Percentiles rank a stretch among this genome's conserved stretches.
Conservation (phyloP, 495 filamentous ascomycete species). For the Patellaria atrata region DNA sequence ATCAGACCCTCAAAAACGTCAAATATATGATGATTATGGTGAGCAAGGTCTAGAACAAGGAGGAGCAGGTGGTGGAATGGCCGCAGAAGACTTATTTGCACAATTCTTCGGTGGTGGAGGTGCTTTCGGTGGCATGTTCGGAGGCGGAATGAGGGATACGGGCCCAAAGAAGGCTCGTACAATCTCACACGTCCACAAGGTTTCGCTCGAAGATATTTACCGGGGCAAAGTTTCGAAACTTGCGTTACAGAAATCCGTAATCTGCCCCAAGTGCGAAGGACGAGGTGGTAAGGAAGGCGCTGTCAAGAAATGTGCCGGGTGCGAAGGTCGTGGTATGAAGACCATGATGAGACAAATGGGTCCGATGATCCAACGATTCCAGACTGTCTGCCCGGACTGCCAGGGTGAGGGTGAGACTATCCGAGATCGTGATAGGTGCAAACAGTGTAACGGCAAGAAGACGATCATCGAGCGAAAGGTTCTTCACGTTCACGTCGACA, state of each 20-base stretch:
- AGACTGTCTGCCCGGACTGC: slow-evolving; percentile 97
- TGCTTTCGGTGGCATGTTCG: slow-evolving; percentile 72
- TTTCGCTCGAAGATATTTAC: slow-evolving; percentile 96
- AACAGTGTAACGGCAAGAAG: slow-evolving; percentile 90
- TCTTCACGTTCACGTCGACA: slow-evolving; percentile 93
- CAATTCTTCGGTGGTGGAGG: slow-evolving; percentile 92
- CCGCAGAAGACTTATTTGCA: slow-evolving; percentile 89
- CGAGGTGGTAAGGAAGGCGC: slow-evolving; percentile 95
- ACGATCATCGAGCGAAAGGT: slow-evolving; percentile 95
- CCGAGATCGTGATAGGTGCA: slow-evolving; percentile 91
- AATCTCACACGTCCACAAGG: slow-evolving; percentile 96
- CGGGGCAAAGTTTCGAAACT: slow-evolving; percentile 94
- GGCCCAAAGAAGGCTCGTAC: slow-evolving; percentile 89
- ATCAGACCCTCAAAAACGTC: slow-evolving; percentile 79
- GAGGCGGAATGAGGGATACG: slow-evolving; percentile 59
- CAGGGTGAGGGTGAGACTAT: slow-evolving; percentile 94
- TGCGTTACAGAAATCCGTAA: slow-evolving; percentile 91
- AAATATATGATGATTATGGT: slow-evolving; percentile 91
- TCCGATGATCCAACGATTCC: slow-evolving; percentile 99
- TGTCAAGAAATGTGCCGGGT: slow-evolving; percentile 78
- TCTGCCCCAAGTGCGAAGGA: slow-evolving; percentile 89
- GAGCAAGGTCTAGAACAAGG: slow-evolving; percentile 89
- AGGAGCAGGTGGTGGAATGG: slow-evolving; percentile 74
- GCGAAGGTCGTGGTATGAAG: slow-evolving; percentile 93
- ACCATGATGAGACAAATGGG: slow-evolving; percentile 99